Conservation (phyloP, 2,329 filamentous ascomycete species). For the Xylariaceae sp. region DNA sequence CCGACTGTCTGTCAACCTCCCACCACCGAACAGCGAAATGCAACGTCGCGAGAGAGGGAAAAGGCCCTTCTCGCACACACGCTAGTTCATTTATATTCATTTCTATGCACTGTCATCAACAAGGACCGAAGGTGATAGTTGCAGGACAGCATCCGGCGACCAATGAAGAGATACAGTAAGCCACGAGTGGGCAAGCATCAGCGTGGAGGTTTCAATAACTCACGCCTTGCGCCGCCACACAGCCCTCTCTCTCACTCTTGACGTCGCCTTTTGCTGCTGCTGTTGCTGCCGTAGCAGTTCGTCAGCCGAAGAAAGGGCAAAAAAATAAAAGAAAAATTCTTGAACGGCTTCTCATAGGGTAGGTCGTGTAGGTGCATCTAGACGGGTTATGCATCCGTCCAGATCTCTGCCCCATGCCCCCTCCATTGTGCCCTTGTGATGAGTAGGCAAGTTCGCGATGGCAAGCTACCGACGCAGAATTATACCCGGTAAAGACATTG, state of each 20-base stretch:
- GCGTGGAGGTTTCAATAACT: constrained; percentile 6
- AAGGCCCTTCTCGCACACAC: background rate
- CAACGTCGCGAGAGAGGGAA: background rate
- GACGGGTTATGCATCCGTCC: background rate
- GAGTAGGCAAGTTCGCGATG: background rate
- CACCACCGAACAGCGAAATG: background rate
- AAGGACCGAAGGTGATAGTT: background rate
- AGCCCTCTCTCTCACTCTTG: constrained; percentile 3
- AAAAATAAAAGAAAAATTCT: too few species aligned
- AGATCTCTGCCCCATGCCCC: background rate
- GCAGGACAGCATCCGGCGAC: background rate
- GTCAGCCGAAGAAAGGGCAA: background rate
- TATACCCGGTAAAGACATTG: too few species aligned
- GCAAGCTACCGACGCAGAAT: too few species aligned
- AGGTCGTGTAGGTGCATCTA: background rate
- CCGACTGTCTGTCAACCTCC: too few species aligned
- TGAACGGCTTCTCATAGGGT: background rate
- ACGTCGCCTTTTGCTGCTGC: background rate
- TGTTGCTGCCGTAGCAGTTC: background rate
- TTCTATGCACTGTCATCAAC: background rate
- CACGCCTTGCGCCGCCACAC: constrained; percentile 5
- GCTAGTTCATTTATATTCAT: background rate
- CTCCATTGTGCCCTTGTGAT: too few species aligned
- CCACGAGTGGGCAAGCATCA: background rate
- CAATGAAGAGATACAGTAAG: background rate